Evolutionary conservation across 805 yeast species (phyloP).

Genomic region (Debaryomyces hansenii): DNA sequence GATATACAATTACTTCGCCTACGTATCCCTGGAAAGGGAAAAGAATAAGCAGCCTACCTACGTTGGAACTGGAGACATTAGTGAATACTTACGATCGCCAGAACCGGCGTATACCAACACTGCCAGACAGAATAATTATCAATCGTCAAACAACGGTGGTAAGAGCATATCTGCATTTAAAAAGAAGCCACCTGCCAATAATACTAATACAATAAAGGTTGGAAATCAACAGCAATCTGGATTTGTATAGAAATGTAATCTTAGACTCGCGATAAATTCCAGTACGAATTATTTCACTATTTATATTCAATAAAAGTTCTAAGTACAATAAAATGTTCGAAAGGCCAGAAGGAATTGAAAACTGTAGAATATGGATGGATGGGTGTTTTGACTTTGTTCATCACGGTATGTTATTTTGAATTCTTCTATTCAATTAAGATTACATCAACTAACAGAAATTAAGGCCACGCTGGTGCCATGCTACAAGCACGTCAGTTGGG

Average conservation of each 20-base stretch:
- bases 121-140: not conserved
- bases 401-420: constrained; percentile 58
- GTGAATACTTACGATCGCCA: not conserved
- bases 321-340: constrained; percentile 27
- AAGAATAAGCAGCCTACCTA: constrained; percentile 18
- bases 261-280: not conserved
- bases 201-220: not conserved
- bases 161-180: not conserved
- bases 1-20: constrained; percentile 46
- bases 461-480: constrained; percentile 90
- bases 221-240: constrained; percentile 6
- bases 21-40: constrained; percentile 17
- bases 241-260: not conserved
- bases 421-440: too few species aligned
- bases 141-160: not conserved
- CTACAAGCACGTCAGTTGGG: constrained; percentile 88
- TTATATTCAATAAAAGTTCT: not conserved
- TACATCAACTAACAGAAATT: constrained; percentile 1
- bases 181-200: not conserved
- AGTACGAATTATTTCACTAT: not conserved
- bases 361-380: constrained; percentile 83
- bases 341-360: constrained; percentile 43
- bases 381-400: constrained; percentile 98
- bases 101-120: not conserved
- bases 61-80: constrained; percentile 12